phyloP scores from a whole-genome alignment of 352 stramenopile species.

The Phytophthora brassicae region DNA sequence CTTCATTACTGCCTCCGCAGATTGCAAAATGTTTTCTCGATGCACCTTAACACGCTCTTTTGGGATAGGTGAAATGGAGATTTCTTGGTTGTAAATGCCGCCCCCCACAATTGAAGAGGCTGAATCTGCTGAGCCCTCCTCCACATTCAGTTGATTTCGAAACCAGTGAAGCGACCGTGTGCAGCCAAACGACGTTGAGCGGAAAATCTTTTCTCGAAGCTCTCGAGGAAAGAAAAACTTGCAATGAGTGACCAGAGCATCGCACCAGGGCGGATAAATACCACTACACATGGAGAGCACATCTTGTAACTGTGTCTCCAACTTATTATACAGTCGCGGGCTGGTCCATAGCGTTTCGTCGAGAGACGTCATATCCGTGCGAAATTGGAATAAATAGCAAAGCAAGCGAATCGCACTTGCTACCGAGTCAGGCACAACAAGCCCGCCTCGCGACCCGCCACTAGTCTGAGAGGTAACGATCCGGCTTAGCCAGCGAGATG shows the following conservation, averaged over 20 bases:
- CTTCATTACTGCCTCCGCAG: slow-evolving; percentile 81
- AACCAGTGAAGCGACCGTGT: slow-evolving; percentile 85
- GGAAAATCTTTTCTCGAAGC: slow-evolving; percentile 72
- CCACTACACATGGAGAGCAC: slow-evolving; percentile 82
- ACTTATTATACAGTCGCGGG: slow-evolving; percentile 75
- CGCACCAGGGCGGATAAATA: slow-evolving; percentile 82
- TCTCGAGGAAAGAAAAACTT: slow-evolving; percentile 84
- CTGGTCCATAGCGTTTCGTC: slow-evolving; percentile 67
- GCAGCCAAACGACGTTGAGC: slow-evolving; percentile 77
- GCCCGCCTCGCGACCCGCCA: slow-evolving; percentile 4
- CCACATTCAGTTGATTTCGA: slow-evolving; percentile 62
- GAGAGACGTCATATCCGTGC: slow-evolving; percentile 18
- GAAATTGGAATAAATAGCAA: slow-evolving; percentile 59
- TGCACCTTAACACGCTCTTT: slow-evolving; percentile 88
- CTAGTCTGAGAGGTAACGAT: slow-evolving; percentile 17
- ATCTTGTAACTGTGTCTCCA: slow-evolving; percentile 79
- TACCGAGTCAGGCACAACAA: slow-evolving; percentile 35
- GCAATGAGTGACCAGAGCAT: slow-evolving; percentile 70
- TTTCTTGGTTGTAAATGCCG: slow-evolving; percentile 75
- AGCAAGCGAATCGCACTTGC: slow-evolving; percentile 57
- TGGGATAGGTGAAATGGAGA: slow-evolving; percentile 79
- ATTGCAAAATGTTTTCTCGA: slow-evolving; percentile 72
- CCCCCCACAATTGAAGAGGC: slow-evolving; percentile 28
- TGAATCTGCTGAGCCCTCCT: slow-evolving; percentile 33
- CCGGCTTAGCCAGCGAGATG: slow-evolving; percentile 25